Evolutionary conservation across 2,329 filamentous ascomycete species (phyloP), one percentile per base, ranked within the genome.

Genomic region (Zarea fungicola): DNA sequence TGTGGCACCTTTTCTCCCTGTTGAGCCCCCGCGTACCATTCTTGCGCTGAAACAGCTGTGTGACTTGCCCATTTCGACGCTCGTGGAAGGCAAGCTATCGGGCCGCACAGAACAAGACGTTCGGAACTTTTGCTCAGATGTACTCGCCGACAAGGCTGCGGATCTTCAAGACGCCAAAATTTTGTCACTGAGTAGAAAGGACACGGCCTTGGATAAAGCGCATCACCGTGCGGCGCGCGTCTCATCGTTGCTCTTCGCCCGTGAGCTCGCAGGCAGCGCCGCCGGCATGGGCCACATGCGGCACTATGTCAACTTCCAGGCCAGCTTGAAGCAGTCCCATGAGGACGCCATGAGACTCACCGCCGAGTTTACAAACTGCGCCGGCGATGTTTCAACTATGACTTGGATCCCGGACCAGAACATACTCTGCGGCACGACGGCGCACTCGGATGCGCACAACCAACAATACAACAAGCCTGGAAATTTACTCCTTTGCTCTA

Each of bases 391-490:
- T 36, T 69, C 73, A 19, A 77, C 80, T 3, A 69, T 82, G 42
- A 71, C 70, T 16, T 85, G 81, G 81, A 66, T 78, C 0, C 76
- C 76, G 0, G 58, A 75, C 18, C 59, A 69, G n/a, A 66, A 67
- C 14, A 79, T 84, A 44, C 58, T 84, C n/a, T 82, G 79, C 53
- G 81, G 81, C 28, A 80, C 81, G 0, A 81, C 79, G 0, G 76
- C 77, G 1, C 81, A 84, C 62, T 83, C 79, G 1, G 81, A 84
- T 55, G 65, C 69, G 0, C 77, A 81, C 35, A 84, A 84, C 50
- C 80, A 83, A 57, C 80, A 84, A 53, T 84, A 85, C 58, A 85
- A 85, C 55, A 83, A 79, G 55, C 74, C 77, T 0, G 81, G 81
- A 1, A 85, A 85, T 55, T 62, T 85, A 9, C 64, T 80, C 1